phyloP scores from a whole-genome alignment of 2,329 filamentous ascomycete genomes.

The Aspergillus niger region DNA sequence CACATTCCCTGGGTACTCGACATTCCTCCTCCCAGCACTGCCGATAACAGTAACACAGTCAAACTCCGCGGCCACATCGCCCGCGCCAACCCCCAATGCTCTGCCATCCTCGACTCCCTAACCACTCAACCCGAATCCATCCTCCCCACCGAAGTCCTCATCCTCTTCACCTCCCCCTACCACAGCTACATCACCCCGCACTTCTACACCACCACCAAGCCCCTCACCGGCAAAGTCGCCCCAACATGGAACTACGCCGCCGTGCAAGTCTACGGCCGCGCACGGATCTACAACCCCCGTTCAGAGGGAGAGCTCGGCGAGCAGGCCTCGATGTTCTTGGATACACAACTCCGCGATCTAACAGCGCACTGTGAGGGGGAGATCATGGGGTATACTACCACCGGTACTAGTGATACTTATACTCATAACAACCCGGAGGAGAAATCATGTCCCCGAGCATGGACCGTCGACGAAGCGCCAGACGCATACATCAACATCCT shows the following conservation, averaged over 20 bases:
- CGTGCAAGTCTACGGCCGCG: slow-evolving; percentile 63
- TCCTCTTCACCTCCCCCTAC: slow-evolving; percentile 61
- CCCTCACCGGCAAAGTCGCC: slow-evolving; percentile 64
- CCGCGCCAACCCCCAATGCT: slow-evolving; percentile 63
- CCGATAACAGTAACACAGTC: slow-evolving; percentile 31
- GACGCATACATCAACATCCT: too few relatives aligned
- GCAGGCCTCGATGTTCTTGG: slow-evolving; percentile 54
- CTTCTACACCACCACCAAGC: slow-evolving; percentile 69
- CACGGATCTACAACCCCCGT: slow-evolving; percentile 55
- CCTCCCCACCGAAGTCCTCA: slow-evolving; percentile 56
- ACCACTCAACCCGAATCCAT: slow-evolving; percentile 11
- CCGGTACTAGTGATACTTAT: slow-evolving; percentile 30
- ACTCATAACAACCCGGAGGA: slow-evolving; percentile 45
- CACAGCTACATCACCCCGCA: slow-evolving; percentile 70
- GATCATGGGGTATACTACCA: slow-evolving; percentile 57
- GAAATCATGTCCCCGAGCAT: slow-evolving; percentile 34
- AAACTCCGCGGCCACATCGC: slow-evolving; percentile 64
- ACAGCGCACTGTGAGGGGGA: slow-evolving; percentile 53
- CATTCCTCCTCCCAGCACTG: slow-evolving; percentile 39
- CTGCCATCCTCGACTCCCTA: slow-evolving; percentile 58
- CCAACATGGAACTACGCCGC: slow-evolving; percentile 72
- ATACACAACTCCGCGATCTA: slow-evolving; percentile 45
- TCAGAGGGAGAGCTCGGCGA: slow-evolving; percentile 36
- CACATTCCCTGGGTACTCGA: slow-evolving; percentile 65
- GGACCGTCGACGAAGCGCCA: slow-evolving; percentile 60